These are phyloP conservation scores for Candida saitoana DNA, from an alignment of 805 yeast genomes.

Conservation along the genomic window DNA sequence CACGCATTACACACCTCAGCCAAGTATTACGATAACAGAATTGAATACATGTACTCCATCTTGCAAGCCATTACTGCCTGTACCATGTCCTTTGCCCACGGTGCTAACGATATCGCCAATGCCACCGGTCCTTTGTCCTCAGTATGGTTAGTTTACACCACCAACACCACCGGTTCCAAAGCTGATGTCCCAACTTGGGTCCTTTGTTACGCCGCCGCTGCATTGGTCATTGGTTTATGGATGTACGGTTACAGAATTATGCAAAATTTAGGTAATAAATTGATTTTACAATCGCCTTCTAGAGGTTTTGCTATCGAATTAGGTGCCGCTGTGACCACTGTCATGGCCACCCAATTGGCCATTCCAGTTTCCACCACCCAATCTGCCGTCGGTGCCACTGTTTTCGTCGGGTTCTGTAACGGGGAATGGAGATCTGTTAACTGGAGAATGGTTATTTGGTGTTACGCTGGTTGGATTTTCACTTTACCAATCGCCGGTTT, in stretches of 20 bases:
- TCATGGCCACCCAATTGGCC: constrained; percentile 67
- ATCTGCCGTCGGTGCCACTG: constrained; percentile 75
- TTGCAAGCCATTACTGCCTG: constrained; percentile 71
- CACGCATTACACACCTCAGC: constrained; percentile 51
- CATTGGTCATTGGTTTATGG: constrained; percentile 67
- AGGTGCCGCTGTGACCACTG: constrained; percentile 73
- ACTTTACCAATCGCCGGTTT: constrained; percentile 74
- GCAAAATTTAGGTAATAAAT: constrained; percentile 66
- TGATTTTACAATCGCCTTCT: constrained; percentile 72
- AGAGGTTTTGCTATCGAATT: constrained; percentile 74
- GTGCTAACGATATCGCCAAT: constrained; percentile 75
- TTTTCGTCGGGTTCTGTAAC: constrained; percentile 71
- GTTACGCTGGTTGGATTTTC: constrained; percentile 67
- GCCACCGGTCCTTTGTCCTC: constrained; percentile 75
- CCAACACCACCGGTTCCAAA: constrained; percentile 43
- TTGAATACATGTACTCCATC: constrained; percentile 64
- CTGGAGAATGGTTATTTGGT: constrained; percentile 75
- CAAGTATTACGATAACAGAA: constrained; percentile 64
- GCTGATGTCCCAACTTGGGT: constrained; percentile 70
- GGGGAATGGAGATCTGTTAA: constrained; percentile 58
- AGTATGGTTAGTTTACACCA: constrained; percentile 57
- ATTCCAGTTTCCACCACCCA: constrained; percentile 79
- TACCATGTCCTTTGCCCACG: constrained; percentile 80
- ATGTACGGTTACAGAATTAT: constrained; percentile 68
- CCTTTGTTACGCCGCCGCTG: constrained; percentile 61